Evolutionary conservation across 2,329 filamentous ascomycete genomes (phyloP).

Genomic region (Fusarium secorum): DNA sequence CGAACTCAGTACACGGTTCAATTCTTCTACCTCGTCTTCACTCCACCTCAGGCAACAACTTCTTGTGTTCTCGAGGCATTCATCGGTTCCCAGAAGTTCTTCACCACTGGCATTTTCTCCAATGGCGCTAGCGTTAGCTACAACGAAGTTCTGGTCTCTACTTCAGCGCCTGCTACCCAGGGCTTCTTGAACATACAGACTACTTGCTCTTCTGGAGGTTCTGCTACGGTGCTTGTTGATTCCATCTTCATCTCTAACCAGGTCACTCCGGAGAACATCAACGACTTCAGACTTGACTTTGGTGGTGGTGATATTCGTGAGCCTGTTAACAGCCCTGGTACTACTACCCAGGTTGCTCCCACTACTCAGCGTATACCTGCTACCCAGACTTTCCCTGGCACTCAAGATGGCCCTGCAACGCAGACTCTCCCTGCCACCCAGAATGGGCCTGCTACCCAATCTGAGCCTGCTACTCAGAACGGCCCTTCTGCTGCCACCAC

Average conservation of each 20-base stretch:
- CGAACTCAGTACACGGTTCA: slow-evolving; percentile 27
- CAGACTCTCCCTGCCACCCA: not conserved
- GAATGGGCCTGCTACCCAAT: not conserved
- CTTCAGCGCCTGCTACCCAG: not conserved
- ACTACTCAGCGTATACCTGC: not conserved
- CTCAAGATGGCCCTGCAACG: accelerated
- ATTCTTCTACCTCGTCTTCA: slow-evolving; percentile 28
- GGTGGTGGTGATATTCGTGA: slow-evolving; percentile 16
- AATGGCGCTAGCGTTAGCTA: not conserved
- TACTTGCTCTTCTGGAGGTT: slow-evolving; percentile 5
- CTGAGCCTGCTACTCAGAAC: not conserved
- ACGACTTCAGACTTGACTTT: slow-evolving; percentile 17
- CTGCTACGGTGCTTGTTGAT: slow-evolving; percentile 15
- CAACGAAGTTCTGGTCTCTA: not conserved
- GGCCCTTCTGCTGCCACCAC: not conserved
- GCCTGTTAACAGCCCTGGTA: not conserved
- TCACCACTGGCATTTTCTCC: not conserved
- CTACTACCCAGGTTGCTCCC: not conserved
- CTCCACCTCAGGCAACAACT: not conserved
- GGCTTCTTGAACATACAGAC: slow-evolving; percentile 14
- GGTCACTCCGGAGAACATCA: slow-evolving; percentile 31
- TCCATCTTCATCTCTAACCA: slow-evolving; percentile 35
- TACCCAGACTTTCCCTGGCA: not conserved
- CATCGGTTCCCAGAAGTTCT: slow-evolving; percentile 8
- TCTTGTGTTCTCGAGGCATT: slow-evolving; percentile 20